Conservation (phyloP, 2,329 filamentous ascomycete species). For the Phialophora tarda region DNA sequence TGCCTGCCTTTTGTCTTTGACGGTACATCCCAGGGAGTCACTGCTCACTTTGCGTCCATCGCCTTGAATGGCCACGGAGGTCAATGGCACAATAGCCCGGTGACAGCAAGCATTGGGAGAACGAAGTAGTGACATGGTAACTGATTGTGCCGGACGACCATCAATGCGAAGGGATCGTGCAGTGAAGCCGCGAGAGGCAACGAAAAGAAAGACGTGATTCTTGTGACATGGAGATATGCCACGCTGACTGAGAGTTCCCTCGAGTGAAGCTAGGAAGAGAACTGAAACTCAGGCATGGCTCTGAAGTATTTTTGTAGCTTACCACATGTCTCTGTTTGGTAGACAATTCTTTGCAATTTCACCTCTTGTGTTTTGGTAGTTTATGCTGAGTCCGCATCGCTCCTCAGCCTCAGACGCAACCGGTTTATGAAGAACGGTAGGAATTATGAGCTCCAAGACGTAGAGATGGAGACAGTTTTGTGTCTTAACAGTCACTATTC, state of each 20-base stretch:
- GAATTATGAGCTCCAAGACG: neutral
- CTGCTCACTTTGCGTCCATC: neutral
- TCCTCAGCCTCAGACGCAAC: neutral
- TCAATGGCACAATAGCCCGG: neutral
- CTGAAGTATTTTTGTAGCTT: neutral
- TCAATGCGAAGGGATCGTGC: neutral
- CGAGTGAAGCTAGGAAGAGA: neutral
- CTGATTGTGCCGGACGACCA: neutral
- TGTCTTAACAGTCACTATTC: neutral
- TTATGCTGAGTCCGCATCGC: neutral
- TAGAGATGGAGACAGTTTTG: neutral
- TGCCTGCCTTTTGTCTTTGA: neutral
- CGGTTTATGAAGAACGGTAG: neutral
- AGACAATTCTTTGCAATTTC: neutral
- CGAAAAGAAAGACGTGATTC: neutral
- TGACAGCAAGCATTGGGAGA: neutral
- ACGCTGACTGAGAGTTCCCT: neutral
- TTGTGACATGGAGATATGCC: neutral
- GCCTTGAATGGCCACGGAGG: neutral
- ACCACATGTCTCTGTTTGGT: neutral
- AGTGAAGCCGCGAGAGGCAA: neutral
- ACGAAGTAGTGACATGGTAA: neutral
- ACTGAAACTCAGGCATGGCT: neutral
- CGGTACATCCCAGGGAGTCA: neutral
- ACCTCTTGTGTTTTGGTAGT: neutral